Evolutionary conservation across 1,284 basidiomycete genomes (phyloP), one percentile per base, ranked within the genome.

Genomic region (Sanghuangporus sanghuang): DNA sequence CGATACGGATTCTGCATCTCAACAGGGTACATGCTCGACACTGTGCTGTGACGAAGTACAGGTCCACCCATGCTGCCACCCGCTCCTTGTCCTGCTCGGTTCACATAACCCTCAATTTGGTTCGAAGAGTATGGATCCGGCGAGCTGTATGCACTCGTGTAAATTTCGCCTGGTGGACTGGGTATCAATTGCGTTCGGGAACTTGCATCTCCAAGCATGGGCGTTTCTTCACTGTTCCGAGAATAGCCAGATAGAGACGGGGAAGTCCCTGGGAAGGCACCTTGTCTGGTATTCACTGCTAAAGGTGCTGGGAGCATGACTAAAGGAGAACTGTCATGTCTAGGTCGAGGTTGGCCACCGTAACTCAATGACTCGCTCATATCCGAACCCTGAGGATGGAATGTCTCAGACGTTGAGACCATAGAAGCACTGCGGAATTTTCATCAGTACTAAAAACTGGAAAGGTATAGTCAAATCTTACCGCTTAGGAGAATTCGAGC

Each of bases 381-480:
- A 67, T 83, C 85, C n/a, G 81, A 76, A 68, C 89, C 85, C 68
- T 82, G 77, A 44, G 77, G 75, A 64, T 76, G 79, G 70, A 86
- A 87, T 11, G 85, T 83, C 67, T 95, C 92, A 60, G 86, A 85
- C 39, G 85, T 87, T 0, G 92, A 94, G 3, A 85, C 84, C 72
- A 89, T 75, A 7, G 92, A 95, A 70, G 92, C 88, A 32, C 93
- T 38, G 57, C 52, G 42, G 35, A 35, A 53, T 11, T 68, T 18
- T 42, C 54, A 61, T 38, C 61, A 67, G 66, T 21, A 27, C 27
- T 40, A 53, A 48, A 60, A 16, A 44, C 2, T 0, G 16, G 4
- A 18, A 35, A 50, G 57, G 44, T 7, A 65, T 52, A 52, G 42
- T 58, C 40, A 44, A 67, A 42, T 77, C 85, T 67, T 71, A 90